phyloP scores from a whole-genome alignment of 75 land plant species.

The Sequoia sempervirens region DNA sequence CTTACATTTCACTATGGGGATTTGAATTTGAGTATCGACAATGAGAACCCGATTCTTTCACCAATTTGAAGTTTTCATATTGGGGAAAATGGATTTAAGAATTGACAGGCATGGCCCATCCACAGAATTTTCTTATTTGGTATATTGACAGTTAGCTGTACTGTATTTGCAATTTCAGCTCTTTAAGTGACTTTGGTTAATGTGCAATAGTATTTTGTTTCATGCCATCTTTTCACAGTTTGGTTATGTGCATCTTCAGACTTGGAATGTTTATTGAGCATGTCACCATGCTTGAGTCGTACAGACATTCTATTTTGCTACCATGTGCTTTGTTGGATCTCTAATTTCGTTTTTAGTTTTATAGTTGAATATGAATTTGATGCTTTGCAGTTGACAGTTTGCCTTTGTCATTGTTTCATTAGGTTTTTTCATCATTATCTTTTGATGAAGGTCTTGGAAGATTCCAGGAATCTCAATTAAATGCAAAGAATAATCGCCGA shows the following conservation, averaged over 20 bases:
- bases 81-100: background rate
- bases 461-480: conserved; percentile 20
- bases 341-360: background rate
- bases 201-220: background rate
- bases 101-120: background rate
- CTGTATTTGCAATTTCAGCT: background rate
- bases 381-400: background rate
- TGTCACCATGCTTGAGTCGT: background rate
- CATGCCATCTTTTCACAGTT: background rate
- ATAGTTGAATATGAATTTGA: background rate
- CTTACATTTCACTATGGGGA: too few relatives aligned
- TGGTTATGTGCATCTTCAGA: background rate
- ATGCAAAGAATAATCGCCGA: conserved; percentile 22
- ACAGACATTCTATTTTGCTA: background rate
- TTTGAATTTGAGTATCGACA: too few relatives aligned
- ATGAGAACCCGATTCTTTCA: too few relatives aligned
- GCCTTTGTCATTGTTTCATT: conserved; percentile 1
- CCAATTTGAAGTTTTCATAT: background rate
- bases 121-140: background rate
- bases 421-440: conserved; percentile 73
- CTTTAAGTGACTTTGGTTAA: background rate
- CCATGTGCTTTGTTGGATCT: background rate
- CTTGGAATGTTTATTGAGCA: background rate
- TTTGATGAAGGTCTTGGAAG: conserved; percentile 86
- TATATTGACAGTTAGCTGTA: background rate